Percentiles rank a stretch among this genome's conserved stretches.
Evolutionary conservation across 768 basidiomycete genomes (phyloP).

Genomic region (Lentinus tigrinus): DNA sequence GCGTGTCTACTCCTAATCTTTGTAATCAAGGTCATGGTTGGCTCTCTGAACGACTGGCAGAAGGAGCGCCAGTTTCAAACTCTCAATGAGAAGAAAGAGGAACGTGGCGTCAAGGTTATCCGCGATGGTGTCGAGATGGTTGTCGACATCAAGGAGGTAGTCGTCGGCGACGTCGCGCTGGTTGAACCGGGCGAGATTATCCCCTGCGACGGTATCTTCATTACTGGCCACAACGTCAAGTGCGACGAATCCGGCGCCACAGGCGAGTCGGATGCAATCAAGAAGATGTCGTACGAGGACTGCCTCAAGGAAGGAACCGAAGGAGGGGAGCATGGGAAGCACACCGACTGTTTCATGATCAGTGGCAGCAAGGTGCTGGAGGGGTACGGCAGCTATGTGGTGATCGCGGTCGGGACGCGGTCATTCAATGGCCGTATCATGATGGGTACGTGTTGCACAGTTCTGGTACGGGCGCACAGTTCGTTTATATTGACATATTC

Average conservation of each 20-base stretch:
- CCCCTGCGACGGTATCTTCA: conserved; percentile 94
- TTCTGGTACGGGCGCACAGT: neutral
- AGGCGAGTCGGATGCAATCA: conserved; percentile 94
- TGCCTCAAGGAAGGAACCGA: conserved; percentile 41
- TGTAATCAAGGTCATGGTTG: conserved; percentile 68
- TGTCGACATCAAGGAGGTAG: conserved; percentile 61
- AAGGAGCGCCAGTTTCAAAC: conserved; percentile 94
- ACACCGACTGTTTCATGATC: conserved; percentile 90
- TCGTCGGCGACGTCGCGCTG: conserved; percentile 91
- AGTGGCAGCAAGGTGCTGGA: conserved; percentile 92
- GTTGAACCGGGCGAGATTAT: conserved; percentile 95
- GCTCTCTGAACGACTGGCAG: conserved; percentile 96
- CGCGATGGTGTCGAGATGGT: conserved; percentile 28
- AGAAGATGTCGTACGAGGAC: conserved; percentile 78
- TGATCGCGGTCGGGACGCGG: conserved; percentile 88
- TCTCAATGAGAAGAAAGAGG: conserved; percentile 94
- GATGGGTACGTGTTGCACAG: conserved; percentile 68
- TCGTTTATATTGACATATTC: neutral
- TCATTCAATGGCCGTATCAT: conserved; percentile 97
- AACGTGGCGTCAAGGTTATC: conserved; percentile 78
- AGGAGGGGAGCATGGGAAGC: conserved; percentile 31
- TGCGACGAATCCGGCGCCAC: conserved; percentile 98
- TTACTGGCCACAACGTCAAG: conserved; percentile 88
- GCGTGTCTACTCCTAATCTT: neutral
- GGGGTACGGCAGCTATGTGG: conserved; percentile 90